Conservation (phyloP, 2,329 filamentous ascomycete species). For the Zasmidium cellare region DNA sequence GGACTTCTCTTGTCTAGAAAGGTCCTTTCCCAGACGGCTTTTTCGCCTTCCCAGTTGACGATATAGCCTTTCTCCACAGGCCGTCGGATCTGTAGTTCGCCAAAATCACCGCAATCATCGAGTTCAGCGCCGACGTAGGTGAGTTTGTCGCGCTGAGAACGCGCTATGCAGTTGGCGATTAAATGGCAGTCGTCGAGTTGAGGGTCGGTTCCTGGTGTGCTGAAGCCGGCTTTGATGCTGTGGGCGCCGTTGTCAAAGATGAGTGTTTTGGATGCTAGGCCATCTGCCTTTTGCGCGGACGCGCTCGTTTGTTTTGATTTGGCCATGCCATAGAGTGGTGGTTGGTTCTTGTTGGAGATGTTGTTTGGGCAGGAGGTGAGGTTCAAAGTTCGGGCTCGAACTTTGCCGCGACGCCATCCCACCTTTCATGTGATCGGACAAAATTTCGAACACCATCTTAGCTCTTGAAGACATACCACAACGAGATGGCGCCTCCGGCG, state of each 20-base stretch:
- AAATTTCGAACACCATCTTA: neutral
- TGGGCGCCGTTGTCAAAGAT: conserved; percentile 92
- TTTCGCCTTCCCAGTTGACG: conserved; percentile 95
- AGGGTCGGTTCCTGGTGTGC: conserved; percentile 25
- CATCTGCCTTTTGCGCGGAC: conserved; percentile 15
- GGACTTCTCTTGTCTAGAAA: conserved; percentile 63
- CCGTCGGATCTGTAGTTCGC: conserved; percentile 80
- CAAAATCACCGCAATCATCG: conserved; percentile 79
- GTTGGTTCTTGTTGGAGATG: conserved; percentile 7
- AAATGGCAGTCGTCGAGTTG: conserved; percentile 59
- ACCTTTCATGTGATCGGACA: neutral
- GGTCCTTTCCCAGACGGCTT: conserved; percentile 90
- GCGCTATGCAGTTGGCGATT: conserved; percentile 86
- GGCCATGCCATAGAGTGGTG: conserved; percentile 6
- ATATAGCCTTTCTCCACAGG: conserved; percentile 94
- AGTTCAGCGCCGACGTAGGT: conserved; percentile 80
- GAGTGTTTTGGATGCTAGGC: conserved; percentile 57
- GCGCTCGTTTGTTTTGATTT: conserved; percentile 9
- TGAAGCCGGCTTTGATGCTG: conserved; percentile 87
- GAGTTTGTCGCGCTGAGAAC: conserved; percentile 71
- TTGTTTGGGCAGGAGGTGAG: conserved; percentile 7
- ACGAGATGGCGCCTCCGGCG: conserved; percentile 28
- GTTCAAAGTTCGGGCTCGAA: conserved; percentile 1
- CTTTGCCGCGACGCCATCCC: neutral
- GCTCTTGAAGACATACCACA: neutral